These are phyloP conservation scores for Sanghuangporus sanghuang DNA, from an alignment of 1,284 basidiomycete genomes.

Conservation along the genomic window DNA sequence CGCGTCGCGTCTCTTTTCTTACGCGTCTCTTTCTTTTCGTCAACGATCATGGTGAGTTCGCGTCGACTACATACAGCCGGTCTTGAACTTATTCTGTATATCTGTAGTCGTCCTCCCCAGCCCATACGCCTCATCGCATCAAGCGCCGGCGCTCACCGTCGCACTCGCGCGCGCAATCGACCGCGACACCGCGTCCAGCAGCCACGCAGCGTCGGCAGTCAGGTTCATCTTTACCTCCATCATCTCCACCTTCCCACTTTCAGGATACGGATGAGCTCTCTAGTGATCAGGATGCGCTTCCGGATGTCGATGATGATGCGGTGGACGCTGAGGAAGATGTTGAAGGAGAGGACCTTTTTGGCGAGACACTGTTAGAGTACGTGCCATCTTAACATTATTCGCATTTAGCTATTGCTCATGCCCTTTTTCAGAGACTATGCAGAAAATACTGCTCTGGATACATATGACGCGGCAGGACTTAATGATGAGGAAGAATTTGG, in stretches of 20 bases:
- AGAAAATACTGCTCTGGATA: slow-evolving; percentile 77
- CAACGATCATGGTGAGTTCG: slow-evolving; percentile 1
- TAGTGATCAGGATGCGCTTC: slow-evolving; percentile 72
- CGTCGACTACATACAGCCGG: neutral
- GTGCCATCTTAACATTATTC: slow-evolving; percentile 25
- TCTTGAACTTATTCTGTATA: neutral
- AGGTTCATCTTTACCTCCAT: slow-evolving; percentile 72
- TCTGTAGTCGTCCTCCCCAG: slow-evolving; percentile 14
- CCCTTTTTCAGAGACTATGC: slow-evolving; percentile 74
- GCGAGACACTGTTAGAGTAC: slow-evolving; percentile 71
- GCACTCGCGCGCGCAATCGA: slow-evolving; percentile 43
- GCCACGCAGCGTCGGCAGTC: slow-evolving; percentile 50
- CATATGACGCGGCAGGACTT: slow-evolving; percentile 83
- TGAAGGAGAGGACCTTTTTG: slow-evolving; percentile 94
- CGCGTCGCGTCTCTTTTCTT: slow-evolving; percentile 14
- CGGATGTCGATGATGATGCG: slow-evolving; percentile 58
- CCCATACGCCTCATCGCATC: slow-evolving; percentile 29
- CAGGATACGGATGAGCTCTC: slow-evolving; percentile 83
- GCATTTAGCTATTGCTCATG: neutral
- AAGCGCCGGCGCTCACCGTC: slow-evolving; percentile 65
- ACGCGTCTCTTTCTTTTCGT: neutral
- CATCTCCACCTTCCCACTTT: slow-evolving; percentile 78
- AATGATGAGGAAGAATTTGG: slow-evolving; percentile 81
- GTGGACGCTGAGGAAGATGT: slow-evolving; percentile 75
- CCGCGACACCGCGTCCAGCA: slow-evolving; percentile 39